phyloP scores from a whole-genome alignment of 257 asterid genomes.

The Solanum appendiculatum region DNA sequence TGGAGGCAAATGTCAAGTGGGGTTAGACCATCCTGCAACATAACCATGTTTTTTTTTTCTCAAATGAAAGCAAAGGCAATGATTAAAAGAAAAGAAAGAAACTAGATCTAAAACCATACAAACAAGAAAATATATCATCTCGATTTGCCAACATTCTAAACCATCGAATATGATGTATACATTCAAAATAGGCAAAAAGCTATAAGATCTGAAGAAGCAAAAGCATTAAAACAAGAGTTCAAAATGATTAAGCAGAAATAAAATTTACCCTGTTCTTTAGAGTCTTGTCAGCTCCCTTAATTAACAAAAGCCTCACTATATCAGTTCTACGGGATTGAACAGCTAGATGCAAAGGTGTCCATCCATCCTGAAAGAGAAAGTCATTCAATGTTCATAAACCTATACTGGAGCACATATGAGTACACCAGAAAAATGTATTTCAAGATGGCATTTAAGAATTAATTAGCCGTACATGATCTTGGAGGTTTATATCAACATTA shows the following conservation, averaged over 20 bases:
- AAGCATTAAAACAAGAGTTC: neutral
- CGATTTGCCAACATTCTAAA: neutral
- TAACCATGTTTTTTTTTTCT: neutral
- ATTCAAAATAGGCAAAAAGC: neutral
- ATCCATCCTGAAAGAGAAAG: slow-evolving; percentile 53
- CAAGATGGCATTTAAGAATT: neutral
- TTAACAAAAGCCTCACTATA: slow-evolving; percentile 65
- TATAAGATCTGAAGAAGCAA: neutral
- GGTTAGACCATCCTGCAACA: slow-evolving; percentile 7
- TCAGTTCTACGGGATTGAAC: slow-evolving; percentile 87
- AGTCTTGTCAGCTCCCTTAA: slow-evolving; percentile 79
- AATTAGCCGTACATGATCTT: slow-evolving; percentile 50
- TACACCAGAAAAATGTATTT: neutral
- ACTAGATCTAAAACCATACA: neutral
- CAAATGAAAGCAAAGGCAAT: neutral
- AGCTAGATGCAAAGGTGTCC: slow-evolving; percentile 89
- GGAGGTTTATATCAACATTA: slow-evolving; percentile 70
- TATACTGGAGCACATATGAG: neutral
- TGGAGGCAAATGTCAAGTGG: slow-evolving; percentile 3
- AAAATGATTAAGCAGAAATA: neutral
- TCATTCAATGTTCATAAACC: neutral
- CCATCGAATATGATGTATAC: neutral
- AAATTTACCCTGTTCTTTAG: slow-evolving; percentile 50
- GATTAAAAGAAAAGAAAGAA: neutral
- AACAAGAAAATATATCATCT: neutral